Conservation (phyloP, 2,329 filamentous ascomycete genomes). For the Apiospora phragmitis region DNA sequence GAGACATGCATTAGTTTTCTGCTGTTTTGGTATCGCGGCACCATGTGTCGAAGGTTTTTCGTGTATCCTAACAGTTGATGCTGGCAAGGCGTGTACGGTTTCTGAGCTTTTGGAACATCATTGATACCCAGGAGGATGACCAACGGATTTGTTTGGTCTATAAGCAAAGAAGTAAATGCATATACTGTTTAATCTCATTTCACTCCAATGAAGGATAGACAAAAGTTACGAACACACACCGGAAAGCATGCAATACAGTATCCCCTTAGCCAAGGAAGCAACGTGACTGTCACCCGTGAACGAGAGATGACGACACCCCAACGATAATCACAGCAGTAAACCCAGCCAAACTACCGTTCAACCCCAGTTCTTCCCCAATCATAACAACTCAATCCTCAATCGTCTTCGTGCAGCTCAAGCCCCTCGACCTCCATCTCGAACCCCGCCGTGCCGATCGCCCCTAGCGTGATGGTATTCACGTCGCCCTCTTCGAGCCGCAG, state of each 20-base stretch:
- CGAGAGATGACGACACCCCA: background rate
- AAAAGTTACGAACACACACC: background rate
- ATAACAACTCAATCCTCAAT: background rate
- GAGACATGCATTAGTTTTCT: background rate
- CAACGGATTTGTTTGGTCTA: background rate
- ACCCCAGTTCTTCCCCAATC: background rate
- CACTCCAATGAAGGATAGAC: background rate
- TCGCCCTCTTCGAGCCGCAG: slow-evolving; percentile 30
- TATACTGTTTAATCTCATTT: background rate
- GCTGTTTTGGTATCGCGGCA: background rate
- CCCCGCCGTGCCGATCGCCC: slow-evolving; percentile 26
- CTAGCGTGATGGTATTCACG: slow-evolving; percentile 37
- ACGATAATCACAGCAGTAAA: background rate
- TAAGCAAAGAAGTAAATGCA: background rate
- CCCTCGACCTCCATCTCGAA: slow-evolving; percentile 2
- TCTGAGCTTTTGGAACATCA: background rate
- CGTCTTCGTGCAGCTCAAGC: background rate
- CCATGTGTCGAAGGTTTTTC: background rate
- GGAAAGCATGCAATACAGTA: background rate
- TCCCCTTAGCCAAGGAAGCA: background rate
- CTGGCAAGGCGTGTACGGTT: background rate
- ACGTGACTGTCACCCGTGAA: background rate
- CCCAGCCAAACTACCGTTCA: background rate
- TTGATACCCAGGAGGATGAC: background rate
- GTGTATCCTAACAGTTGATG: background rate